These are phyloP conservation scores for Hypomontagnella submonticulosa DNA, from an alignment of 495 filamentous ascomycete species.

Conservation along the genomic window DNA sequence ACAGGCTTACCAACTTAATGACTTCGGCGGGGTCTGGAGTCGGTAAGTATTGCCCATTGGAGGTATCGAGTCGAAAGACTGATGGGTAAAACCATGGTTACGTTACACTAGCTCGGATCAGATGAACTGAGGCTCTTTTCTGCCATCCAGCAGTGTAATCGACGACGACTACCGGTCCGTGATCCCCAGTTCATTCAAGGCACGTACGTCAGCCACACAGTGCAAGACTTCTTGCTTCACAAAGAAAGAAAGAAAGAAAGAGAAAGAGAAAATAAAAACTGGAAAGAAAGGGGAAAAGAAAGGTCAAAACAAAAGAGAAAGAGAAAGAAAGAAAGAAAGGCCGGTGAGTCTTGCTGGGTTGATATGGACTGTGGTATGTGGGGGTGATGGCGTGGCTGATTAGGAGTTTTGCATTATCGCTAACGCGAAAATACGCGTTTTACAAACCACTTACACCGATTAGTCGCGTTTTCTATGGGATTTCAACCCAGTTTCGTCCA, in stretches of 20 bases:
- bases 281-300: conserved; percentile 50
- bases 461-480: conserved; percentile 18
- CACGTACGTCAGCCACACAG: conserved; percentile 22
- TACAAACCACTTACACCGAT: conserved; percentile 3
- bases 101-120: no score
- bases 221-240: conserved; percentile 32
- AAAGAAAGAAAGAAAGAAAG: conserved; percentile 58
- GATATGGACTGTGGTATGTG: conserved; percentile 34
- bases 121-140: no score
- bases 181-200: no score
- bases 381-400: conserved; percentile 32
- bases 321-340: conserved; percentile 59
- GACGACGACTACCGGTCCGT: no score
- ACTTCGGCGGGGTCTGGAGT: no score
- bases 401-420: conserved; percentile 9
- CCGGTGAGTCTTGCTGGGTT: conserved; percentile 6
- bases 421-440: conserved; percentile 37
- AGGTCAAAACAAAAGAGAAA: conserved; percentile 55
- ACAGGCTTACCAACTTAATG: no score
- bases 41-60: no score
- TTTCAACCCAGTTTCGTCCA: conserved; percentile 22
- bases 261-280: conserved; percentile 51
- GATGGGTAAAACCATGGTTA: no score
- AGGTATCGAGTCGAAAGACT: no score
- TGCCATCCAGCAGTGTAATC: no score